Conservation (phyloP, 1,284 basidiomycete genomes). For the Malassezia sp. region DNA sequence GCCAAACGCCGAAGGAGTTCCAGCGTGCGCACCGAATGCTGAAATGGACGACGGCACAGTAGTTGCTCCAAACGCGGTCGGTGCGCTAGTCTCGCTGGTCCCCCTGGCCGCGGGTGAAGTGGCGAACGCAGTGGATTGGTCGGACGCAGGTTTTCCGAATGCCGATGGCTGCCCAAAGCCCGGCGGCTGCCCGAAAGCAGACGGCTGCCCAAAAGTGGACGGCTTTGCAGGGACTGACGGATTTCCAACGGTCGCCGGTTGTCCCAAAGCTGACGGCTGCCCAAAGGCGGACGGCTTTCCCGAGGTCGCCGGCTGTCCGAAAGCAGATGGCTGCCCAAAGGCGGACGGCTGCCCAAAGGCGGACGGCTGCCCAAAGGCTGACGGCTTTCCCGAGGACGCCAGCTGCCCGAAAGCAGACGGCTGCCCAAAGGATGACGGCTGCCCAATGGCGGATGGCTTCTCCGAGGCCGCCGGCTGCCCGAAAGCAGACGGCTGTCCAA, state of each 20-base stretch:
- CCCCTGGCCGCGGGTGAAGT: too few relatives aligned
- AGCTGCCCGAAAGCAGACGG: conserved; percentile 14
- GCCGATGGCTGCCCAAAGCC: conserved; percentile 37
- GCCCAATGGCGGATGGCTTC: too few relatives aligned
- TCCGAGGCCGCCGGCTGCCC: conserved; percentile 8
- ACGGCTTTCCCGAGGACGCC: too few relatives aligned
- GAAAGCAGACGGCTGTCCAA: conserved; percentile 23
- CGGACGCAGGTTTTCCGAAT: conserved; percentile 42
- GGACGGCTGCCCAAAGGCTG: conserved; percentile 18
- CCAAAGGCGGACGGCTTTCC: conserved; percentile 24
- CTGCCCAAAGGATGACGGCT: conserved; percentile 24
- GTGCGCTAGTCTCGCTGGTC: too few relatives aligned
- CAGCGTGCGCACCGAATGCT: neutral
- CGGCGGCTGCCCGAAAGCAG: conserved; percentile 25
- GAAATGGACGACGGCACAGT: neutral
- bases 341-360: conserved; percentile 24
- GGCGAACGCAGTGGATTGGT: conserved; percentile 25
- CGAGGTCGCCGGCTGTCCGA: conserved; percentile 4
- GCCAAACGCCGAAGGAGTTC: neutral
- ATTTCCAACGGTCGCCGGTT: neutral
- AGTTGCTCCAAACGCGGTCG: conserved; percentile 3
- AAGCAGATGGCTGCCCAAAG: conserved; percentile 22
- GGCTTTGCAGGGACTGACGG: conserved; percentile 25
- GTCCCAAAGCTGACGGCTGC: conserved; percentile 18
- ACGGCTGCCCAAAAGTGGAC: conserved; percentile 27